Conservation (phyloP, 371 early-diverging fungal genomes). For the Chytridium lagenaria region DNA sequence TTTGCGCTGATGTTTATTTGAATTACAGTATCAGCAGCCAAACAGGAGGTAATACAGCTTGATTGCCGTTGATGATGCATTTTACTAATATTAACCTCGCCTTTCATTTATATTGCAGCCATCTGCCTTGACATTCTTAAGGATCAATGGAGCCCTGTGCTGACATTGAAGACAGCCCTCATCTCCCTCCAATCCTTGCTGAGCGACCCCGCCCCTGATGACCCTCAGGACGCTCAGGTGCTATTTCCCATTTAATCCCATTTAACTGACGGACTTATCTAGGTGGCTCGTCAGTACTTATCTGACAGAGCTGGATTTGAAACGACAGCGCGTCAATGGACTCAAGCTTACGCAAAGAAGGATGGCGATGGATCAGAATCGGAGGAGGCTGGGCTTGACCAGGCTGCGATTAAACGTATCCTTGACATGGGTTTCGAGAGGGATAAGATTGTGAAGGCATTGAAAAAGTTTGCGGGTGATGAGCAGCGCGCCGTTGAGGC, state of each 20-base stretch:
- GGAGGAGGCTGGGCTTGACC: slow-evolving; percentile 41
- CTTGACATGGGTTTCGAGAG: slow-evolving; percentile 57
- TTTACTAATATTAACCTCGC: neutral
- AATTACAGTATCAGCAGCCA: slow-evolving; percentile 44
- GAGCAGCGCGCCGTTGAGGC: slow-evolving; percentile 54
- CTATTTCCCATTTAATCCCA: neutral
- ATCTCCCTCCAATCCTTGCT: slow-evolving; percentile 56
- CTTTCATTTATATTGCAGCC: slow-evolving; percentile 26
- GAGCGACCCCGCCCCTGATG: slow-evolving; percentile 54
- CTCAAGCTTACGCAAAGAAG: slow-evolving; percentile 40
- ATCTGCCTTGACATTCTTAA: slow-evolving; percentile 60
- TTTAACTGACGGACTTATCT: neutral
- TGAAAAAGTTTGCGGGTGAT: slow-evolving; percentile 42
- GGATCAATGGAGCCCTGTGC: slow-evolving; percentile 57
- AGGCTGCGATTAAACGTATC: slow-evolving; percentile 39
- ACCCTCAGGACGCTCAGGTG: slow-evolving; percentile 57
- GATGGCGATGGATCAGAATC: slow-evolving; percentile 21
- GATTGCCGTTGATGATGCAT: too few relatives aligned
- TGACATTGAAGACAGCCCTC: slow-evolving; percentile 56
- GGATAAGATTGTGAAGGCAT: slow-evolving; percentile 36
- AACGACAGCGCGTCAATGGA: slow-evolving; percentile 52
- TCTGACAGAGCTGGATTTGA: slow-evolving; percentile 47
- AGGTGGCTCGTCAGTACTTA: slow-evolving; percentile 52
- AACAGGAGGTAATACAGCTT: slow-evolving; percentile 52
- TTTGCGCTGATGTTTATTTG: slow-evolving; percentile 4